Conservation (phyloP, 1,284 basidiomycete genomes). For the Tetrapyrgos nigripes region DNA sequence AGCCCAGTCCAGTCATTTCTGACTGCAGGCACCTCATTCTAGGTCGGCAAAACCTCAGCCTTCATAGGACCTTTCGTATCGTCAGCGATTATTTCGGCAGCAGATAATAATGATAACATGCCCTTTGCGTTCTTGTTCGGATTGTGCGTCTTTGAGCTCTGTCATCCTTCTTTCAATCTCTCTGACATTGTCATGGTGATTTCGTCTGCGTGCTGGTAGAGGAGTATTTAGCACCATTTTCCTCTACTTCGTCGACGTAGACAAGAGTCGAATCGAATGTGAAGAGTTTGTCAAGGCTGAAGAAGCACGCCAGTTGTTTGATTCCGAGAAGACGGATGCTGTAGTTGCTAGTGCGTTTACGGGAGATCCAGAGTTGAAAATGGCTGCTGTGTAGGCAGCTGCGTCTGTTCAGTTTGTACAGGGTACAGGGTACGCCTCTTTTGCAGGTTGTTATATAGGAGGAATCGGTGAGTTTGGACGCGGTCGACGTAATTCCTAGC, state of each 20-base stretch:
- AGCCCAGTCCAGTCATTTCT: neutral
- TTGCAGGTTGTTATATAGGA: too few relatives aligned
- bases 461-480: too few relatives aligned
- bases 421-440: too few relatives aligned
- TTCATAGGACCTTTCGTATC: constrained; percentile 85
- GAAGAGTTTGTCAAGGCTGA: constrained; percentile 68
- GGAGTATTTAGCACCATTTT: constrained; percentile 69
- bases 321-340: constrained; percentile 13
- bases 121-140: constrained; percentile 83
- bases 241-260: constrained; percentile 72
- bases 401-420: too few relatives aligned
- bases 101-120: constrained; percentile 78
- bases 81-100: constrained; percentile 73
- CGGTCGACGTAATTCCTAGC: too few relatives aligned
- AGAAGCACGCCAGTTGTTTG: constrained; percentile 55
- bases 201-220: constrained; percentile 45
- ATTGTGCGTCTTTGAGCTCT: constrained; percentile 64
- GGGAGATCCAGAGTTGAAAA: constrained; percentile 15
- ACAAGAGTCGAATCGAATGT: constrained; percentile 73
- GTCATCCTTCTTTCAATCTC: neutral
- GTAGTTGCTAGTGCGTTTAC: constrained; percentile 14
- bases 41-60: constrained; percentile 82
- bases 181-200: neutral
- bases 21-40: neutral
- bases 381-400: constrained; percentile 4